A percentile compares a stretch with the other conserved stretches of the same genome.
Conservation (phyloP, 768 basidiomycete species). For the Tricholoma flavovirens region DNA sequence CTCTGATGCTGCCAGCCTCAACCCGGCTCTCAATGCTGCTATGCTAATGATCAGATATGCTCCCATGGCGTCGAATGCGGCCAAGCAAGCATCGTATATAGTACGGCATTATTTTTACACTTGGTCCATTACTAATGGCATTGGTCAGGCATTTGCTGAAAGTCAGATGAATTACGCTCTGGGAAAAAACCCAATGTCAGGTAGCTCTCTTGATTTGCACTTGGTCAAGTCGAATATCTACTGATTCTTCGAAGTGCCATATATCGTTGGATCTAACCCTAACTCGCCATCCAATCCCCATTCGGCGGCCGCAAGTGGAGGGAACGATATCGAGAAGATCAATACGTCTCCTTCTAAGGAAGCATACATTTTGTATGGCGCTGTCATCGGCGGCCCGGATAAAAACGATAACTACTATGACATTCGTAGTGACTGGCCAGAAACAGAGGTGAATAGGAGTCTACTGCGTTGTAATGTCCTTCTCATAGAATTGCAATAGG, state of each 20-base stretch:
- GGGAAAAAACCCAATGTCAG: conserved; percentile 86
- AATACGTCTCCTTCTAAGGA: conserved; percentile 68
- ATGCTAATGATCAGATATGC: conserved; percentile 79
- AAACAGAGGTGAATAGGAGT: conserved; percentile 59
- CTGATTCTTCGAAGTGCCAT: conserved; percentile 46
- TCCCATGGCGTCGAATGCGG: conserved; percentile 57
- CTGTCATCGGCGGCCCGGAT: conserved; percentile 84
- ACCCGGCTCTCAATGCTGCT: conserved; percentile 83
- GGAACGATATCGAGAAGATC: conserved; percentile 60
- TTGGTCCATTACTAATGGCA: neutral
- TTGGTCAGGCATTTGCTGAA: conserved; percentile 60
- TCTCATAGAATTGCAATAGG: conserved; percentile 26
- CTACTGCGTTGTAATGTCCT: neutral
- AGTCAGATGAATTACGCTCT: conserved; percentile 76
- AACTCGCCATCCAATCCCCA: conserved; percentile 91
- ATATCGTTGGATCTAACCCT: conserved; percentile 84
- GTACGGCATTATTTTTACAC: conserved; percentile 30
- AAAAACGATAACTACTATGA: conserved; percentile 73
- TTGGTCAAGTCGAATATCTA: neutral
- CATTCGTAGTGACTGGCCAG: conserved; percentile 83
- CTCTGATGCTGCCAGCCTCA: conserved; percentile 73
- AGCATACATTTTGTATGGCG: conserved; percentile 80
- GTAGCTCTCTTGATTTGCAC: conserved; percentile 31
- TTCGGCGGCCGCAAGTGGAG: conserved; percentile 84
- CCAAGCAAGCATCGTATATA: conserved; percentile 54